Base-by-base conservation (phyloP, 345 rosid species). In the Citrus inodora region DNA sequence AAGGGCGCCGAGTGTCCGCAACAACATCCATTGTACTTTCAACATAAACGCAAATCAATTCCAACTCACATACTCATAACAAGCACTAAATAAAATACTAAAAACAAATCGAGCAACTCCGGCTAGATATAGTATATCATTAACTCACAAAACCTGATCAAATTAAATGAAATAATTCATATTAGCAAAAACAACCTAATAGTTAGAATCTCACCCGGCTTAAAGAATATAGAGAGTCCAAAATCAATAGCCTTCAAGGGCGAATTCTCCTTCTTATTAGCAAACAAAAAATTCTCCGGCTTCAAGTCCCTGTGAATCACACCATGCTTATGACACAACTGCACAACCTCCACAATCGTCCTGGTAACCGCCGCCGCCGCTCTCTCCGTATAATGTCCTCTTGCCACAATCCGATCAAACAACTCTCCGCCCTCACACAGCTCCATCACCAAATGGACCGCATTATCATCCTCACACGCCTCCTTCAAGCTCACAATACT, bases 401-500 rank as follows among this genome's bases (percentile, higher is more conserved):
- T 82, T 0, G 99, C 98, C 6, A 97, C 99, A 78, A 97, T 97
- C 92, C 99, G 92, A 89, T 97, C 99, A 79, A 97, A 97, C 72
- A 97, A 89, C 79, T 97, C 99, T 21, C 99, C 99, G 14, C 99
- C 99, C 82, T 97, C 99, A 48, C 99, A 97, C n/a, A 97, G 85
- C 92, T 97, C 99, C 99, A 97, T 97, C 72, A 95, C 98, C 86
- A 95, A 87, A 89, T 97, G 98, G 81, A 97, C 99, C 14, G 99
- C 99, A 83, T 83, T 89, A 69, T 97, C 98, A 67, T 97, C 99
- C 88, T 97, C 99, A 74, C 95, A 93, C 6, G 99, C 98, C 80
- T 97, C 99, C 79, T 90, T 93, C 82, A 97, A 80, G 85, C 85
- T 90, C 78, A 97, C 99, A 35, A 97, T 94, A 76, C 97, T 97